phyloP scores from a whole-genome alignment of 148 eudicot species.

The Rhododendron mucronatum region DNA sequence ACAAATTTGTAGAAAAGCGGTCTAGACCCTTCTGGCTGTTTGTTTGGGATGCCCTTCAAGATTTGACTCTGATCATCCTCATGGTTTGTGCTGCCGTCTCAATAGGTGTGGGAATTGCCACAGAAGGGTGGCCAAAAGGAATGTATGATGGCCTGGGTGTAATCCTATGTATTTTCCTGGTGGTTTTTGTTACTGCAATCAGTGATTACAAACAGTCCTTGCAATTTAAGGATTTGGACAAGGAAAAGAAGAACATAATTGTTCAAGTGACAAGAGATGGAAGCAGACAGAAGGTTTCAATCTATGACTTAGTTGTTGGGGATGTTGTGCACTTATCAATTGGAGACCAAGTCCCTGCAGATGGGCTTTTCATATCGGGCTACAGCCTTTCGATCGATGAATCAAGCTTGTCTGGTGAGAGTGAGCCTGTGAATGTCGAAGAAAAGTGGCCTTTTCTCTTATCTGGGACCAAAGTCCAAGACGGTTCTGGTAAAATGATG shows the following conservation, averaged over 20 bases:
- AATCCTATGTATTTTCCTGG: constrained; percentile 56
- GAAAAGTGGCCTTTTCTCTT: constrained; percentile 59
- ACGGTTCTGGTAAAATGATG: constrained; percentile 77
- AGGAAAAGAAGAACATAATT: constrained; percentile 59
- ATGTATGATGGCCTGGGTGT: constrained; percentile 79
- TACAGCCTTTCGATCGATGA: constrained; percentile 66
- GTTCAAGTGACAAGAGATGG: constrained; percentile 62
- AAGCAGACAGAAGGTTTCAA: constrained; percentile 52
- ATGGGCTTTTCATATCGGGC: constrained; percentile 66
- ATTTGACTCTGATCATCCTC: constrained; percentile 67
- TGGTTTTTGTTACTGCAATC: constrained; percentile 69
- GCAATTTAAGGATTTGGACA: constrained; percentile 74
- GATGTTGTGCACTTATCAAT: constrained; percentile 65
- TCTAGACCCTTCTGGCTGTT: constrained; percentile 53
- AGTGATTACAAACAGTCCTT: constrained; percentile 85
- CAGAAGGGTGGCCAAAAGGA: constrained; percentile 86
- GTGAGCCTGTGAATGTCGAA: constrained; percentile 52
- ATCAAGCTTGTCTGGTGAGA: constrained; percentile 88
- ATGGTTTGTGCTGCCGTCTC: constrained; percentile 75
- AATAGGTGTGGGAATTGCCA: constrained; percentile 63
- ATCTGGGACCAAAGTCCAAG: constrained; percentile 81
- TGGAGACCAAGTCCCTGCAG: constrained; percentile 87
- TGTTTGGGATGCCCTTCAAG: constrained; percentile 85
- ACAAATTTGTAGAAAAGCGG: constrained; percentile 55
- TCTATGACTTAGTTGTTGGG: constrained; percentile 74